Evolutionary conservation across 352 stramenopile genomes (phyloP).

Genomic region (Phytophthora sp.): DNA sequence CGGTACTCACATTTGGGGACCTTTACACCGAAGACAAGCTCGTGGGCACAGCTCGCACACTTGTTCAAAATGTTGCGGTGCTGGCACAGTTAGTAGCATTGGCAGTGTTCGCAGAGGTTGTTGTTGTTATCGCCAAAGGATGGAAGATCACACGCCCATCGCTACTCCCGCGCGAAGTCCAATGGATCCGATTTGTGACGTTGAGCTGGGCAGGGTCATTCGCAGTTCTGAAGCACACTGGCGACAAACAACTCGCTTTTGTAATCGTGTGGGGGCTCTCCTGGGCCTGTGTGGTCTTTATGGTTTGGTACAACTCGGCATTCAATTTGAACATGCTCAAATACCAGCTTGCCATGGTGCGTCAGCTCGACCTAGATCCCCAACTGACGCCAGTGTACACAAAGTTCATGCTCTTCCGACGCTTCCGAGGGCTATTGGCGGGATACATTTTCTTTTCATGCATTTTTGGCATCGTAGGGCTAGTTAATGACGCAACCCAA

Average conservation of each 20-base stretch:
- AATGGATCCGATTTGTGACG: conserved; percentile 67
- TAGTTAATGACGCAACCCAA: conserved; percentile 48
- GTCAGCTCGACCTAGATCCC: conserved; percentile 53
- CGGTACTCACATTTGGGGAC: conserved; percentile 30
- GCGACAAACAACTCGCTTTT: conserved; percentile 49
- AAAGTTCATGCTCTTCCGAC: conserved; percentile 70
- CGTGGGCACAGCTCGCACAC: conserved; percentile 39
- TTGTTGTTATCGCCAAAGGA: conserved; percentile 68
- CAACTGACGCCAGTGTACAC: conserved; percentile 61
- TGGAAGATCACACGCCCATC: conserved; percentile 70
- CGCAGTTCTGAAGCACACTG: conserved; percentile 44
- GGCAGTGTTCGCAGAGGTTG: conserved; percentile 48
- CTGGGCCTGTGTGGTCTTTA: conserved; percentile 63
- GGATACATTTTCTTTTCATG: conserved; percentile 65
- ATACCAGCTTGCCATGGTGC: conserved; percentile 68
- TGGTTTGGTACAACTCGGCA: conserved; percentile 74
- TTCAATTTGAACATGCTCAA: conserved; percentile 79
- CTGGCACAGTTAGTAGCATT: conserved; percentile 53
- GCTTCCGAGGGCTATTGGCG: conserved; percentile 52
- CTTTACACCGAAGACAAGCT: conserved; percentile 39
- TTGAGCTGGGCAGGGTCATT: conserved; percentile 56
- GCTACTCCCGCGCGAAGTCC: conserved; percentile 49
- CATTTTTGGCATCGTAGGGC: conserved; percentile 43
- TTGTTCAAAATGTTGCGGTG: conserved; percentile 44
- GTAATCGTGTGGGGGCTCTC: conserved; percentile 61